Base-by-base conservation (phyloP, 768 basidiomycete genomes). In the Phanerochaete sordida region DNA sequence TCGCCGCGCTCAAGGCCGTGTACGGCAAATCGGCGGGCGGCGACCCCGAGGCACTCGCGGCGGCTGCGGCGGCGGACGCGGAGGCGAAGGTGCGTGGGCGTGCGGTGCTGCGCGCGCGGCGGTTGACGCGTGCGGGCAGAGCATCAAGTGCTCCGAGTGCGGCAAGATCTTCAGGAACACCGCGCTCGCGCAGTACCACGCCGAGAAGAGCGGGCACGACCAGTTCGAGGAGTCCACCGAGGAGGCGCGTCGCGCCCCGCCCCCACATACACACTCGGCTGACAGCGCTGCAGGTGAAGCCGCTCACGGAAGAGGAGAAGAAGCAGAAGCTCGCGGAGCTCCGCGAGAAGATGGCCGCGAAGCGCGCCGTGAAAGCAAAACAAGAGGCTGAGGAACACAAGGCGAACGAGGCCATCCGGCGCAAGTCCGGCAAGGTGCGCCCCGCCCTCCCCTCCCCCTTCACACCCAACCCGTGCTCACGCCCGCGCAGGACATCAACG, bases 141-240 rank as follows among this genome's bases (percentile, higher is more conserved):
- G 88, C 69, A 91, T 94, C 76, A 90, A 86, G 74, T 94, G 92
- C 69, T 81, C 85, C 6, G 72, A 89, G 67, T 96, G 95, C 71
- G 84, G 87, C 61, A 97, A 97, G 76, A 79, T 85, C 24, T 97
- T 97, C 79, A 77, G 78, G 68, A 94, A 92, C 65, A 88, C 91
- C 0, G 91, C 91, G 2, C 77, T 96, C 16, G 95, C 93, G 15
- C 91, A 92, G 65, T 96, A 85, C 73, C 95, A 97, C 67, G 95
- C 94, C 0, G 93, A 95, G 73, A 94, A 94, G 78, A 91, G 87
- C 65, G 96, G 96, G 0, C 96, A 99, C 70, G 88, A 93, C 72
- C 87, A 95, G 65, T 98, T 98, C 63, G 95, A 97, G 70, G 96
- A 98, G 69, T 94, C 91, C 1, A 91, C 86, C 0, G 95, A 98